Conservation (phyloP, 2,329 filamentous ascomycete species). For the Colletotrichum liaoningense region DNA sequence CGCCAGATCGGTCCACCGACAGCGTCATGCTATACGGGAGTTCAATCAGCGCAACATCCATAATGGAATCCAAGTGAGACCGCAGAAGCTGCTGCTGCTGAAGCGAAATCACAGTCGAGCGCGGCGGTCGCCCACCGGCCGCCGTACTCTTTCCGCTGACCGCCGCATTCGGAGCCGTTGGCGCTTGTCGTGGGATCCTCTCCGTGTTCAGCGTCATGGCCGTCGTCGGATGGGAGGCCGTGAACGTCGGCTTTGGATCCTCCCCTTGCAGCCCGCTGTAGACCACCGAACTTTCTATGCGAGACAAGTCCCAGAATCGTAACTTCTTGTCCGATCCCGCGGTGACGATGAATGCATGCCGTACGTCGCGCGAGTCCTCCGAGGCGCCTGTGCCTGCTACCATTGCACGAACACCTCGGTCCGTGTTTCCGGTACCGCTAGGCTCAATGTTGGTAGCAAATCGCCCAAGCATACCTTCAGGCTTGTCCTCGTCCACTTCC, state of each 20-base stretch:
- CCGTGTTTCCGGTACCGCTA: constrained; percentile 63
- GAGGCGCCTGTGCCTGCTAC: constrained; percentile 76
- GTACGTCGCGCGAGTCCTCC: constrained; percentile 77
- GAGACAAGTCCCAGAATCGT: constrained; percentile 90
- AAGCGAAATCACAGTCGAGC: constrained; percentile 86
- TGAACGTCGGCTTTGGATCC: constrained; percentile 80
- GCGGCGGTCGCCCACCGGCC: constrained; percentile 62
- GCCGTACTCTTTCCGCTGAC: constrained; percentile 44
- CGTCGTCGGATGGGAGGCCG: constrained; percentile 70
- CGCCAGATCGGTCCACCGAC: constrained; percentile 88
- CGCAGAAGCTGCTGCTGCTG: constrained; percentile 89
- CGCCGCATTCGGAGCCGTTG: constrained; percentile 44
- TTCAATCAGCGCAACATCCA: constrained; percentile 90
- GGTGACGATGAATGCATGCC: constrained; percentile 86
- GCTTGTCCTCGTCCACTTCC: constrained; percentile 89
- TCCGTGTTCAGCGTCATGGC: constrained; percentile 76
- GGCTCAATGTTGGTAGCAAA: constrained; percentile 82
- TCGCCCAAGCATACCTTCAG: constrained; percentile 86
- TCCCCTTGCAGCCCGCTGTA: constrained; percentile 82
- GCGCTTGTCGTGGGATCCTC: constrained; percentile 57
- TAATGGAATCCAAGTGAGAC: constrained; percentile 87
- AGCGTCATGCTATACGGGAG: constrained; percentile 93
- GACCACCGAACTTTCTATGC: constrained; percentile 81
- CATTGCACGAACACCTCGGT: constrained; percentile 81
- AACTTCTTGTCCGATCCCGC: constrained; percentile 91